These are phyloP conservation scores for Boeremia lycopersici DNA, from an alignment of 2,329 filamentous ascomycete species.

Conservation along the genomic window DNA sequence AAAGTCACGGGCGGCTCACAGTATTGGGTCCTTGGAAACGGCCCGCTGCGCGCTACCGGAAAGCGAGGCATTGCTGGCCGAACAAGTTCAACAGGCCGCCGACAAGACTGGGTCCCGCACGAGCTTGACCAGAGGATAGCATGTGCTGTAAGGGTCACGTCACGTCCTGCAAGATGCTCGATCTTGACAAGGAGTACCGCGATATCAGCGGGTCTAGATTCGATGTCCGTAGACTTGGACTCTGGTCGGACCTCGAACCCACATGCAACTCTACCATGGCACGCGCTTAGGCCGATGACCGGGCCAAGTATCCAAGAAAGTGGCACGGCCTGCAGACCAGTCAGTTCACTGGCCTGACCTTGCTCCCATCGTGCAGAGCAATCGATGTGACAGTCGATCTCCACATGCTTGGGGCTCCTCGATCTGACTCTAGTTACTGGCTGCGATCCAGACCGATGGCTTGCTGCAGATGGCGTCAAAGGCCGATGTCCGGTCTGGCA, in stretches of 20 bases:
- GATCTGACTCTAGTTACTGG: not conserved
- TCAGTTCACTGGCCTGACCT: too few relatives aligned
- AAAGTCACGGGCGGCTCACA: not conserved
- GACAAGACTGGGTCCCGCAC: not conserved
- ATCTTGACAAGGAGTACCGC: not conserved
- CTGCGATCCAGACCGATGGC: too few relatives aligned
- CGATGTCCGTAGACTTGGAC: not conserved
- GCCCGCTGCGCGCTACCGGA: not conserved
- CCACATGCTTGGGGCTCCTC: not conserved
- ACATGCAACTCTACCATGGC: too few relatives aligned
- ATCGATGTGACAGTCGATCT: not conserved
- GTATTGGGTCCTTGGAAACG: not conserved
- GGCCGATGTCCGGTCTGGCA: too few relatives aligned
- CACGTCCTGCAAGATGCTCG: not conserved
- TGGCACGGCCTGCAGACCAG: too few relatives aligned
- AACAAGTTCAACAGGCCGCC: not conserved
- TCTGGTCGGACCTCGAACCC: not conserved
- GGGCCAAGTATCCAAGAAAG: too few relatives aligned
- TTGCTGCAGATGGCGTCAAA: too few relatives aligned
- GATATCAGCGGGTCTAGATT: not conserved
- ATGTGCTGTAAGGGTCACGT: too few relatives aligned
- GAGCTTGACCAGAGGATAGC: not conserved
- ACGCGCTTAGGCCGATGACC: too few relatives aligned
- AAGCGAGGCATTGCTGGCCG: not conserved
- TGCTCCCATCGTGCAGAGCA: not conserved